Base-by-base conservation (phyloP, 768 basidiomycete species). In the Trametes sanguinea region DNA sequence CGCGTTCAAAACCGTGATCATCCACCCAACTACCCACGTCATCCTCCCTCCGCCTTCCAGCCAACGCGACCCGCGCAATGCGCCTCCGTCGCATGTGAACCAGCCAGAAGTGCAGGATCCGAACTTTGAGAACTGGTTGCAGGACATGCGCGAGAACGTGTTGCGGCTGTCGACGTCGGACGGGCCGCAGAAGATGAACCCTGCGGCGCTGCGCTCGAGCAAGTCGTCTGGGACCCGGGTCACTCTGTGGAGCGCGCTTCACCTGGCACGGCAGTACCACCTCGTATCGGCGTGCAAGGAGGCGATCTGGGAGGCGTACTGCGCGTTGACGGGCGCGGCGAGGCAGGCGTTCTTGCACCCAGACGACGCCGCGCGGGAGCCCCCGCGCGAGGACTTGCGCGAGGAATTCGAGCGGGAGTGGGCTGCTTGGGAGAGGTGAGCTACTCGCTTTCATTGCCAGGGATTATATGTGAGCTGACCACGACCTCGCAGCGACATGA, bases 381-480 rank as follows among this genome's bases (percentile, higher is more conserved):
- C n/a, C n/a, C 33, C 30, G 45, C 57, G 22, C 54, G 54, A 57
- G 37, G 58, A 63, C 33, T 50, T 68, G 35, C 79, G 84, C 3
- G 85, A 84, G 52, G 81, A 84, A 47, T 92, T 92, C 59, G 87
- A 89, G 39, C 71, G 75, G 1, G 83, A 83, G 52, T 90, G 89
- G 88, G 73, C 73, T 8, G 84, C 85, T 52, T 92, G 90, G 90
- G 80, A 85, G 73, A 81, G 78, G 90, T 91, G 51, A 70, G 85
- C 72, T 13, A 3, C 30, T 51, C 6, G 39, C 33, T n/a, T 61
- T 64, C 9, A 22, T 22, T 16, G 29, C 30, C 4, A 68, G 52
- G 40, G 13, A 64, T 42, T 27, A 8, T 46, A 6, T 46, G 54
- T 29, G 47, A 62, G 43, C 22, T 44, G 27, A 13, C 27, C 8